Evolutionary conservation across 2,329 filamentous ascomycete genomes (phyloP).

Genomic region (Alternaria viburni): DNA sequence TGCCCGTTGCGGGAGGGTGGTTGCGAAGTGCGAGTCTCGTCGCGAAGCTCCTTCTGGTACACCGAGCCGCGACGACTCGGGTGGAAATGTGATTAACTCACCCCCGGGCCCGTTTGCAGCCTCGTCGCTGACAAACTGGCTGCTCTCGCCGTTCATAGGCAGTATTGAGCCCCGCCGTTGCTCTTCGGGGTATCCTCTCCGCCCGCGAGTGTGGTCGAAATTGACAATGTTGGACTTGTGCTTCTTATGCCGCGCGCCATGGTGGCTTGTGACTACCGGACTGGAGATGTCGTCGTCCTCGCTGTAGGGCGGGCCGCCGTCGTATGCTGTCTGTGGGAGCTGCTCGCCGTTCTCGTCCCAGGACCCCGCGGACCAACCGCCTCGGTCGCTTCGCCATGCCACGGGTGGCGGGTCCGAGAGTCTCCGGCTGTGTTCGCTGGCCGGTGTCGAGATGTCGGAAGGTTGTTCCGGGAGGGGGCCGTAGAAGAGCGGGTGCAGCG

Average conservation of each 20-base stretch:
- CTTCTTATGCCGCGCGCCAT: conserved; percentile 76
- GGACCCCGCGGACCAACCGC: conserved; percentile 61
- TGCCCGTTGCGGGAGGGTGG: conserved; percentile 51
- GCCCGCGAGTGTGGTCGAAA: conserved; percentile 48
- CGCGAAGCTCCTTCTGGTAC: conserved; percentile 44
- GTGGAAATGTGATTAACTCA: conserved; percentile 80
- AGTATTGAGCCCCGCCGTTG: conserved; percentile 53
- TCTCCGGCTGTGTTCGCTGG: conserved; percentile 74
- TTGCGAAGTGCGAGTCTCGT: conserved; percentile 63
- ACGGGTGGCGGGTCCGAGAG: conserved; percentile 81
- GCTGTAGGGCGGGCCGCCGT: conserved; percentile 83
- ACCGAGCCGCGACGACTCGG: conserved; percentile 49
- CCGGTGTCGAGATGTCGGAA: conserved; percentile 85
- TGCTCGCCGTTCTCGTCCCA: conserved; percentile 67
- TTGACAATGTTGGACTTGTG: conserved; percentile 63
- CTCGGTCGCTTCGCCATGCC: conserved; percentile 71
- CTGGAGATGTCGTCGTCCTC: conserved; percentile 95
- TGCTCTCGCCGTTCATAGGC: conserved; percentile 69
- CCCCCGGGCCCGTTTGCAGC: conserved; percentile 75
- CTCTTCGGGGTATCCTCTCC: conserved; percentile 40
- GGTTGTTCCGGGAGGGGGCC: conserved; percentile 81
- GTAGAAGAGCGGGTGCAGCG: conserved; percentile 86
- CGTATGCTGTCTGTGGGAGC: conserved; percentile 81
- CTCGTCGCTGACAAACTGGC: conserved; percentile 75
- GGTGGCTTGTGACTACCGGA: conserved; percentile 75